Conservation (phyloP, 140 eudicot genomes). For the Bidens hawaiensis region DNA sequence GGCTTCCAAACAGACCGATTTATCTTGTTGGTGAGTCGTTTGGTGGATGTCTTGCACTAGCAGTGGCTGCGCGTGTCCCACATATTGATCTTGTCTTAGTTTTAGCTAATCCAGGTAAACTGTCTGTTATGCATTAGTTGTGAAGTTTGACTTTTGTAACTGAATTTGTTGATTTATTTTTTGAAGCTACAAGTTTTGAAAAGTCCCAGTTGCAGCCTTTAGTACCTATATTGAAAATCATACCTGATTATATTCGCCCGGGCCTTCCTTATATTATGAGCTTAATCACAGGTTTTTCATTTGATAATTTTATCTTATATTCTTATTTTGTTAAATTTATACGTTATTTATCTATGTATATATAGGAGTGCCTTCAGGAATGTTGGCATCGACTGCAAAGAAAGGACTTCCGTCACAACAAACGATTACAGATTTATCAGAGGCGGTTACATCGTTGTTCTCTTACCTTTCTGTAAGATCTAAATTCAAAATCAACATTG, state of each 20-base stretch:
- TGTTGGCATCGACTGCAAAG: slow-evolving; percentile 30
- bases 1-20: slow-evolving; percentile 52
- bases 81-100: slow-evolving; percentile 63
- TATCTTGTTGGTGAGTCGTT: slow-evolving; percentile 78
- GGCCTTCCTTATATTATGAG: slow-evolving; percentile 43
- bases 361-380: slow-evolving; percentile 43
- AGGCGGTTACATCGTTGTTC: slow-evolving; percentile 30
- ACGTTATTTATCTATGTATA: not conserved
- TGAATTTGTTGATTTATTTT: slow-evolving; percentile 1
- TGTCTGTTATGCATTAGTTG: not conserved
- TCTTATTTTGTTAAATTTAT: not conserved
- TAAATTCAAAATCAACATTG: slow-evolving; percentile 11
- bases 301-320: not conserved
- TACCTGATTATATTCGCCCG: slow-evolving; percentile 41
- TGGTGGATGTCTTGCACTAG: slow-evolving; percentile 79
- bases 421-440: slow-evolving; percentile 38
- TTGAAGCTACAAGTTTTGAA: slow-evolving; percentile 69
- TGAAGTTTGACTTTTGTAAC: not conserved
- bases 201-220: slow-evolving; percentile 51
- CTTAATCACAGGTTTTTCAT: slow-evolving; percentile 48
- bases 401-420: slow-evolving; percentile 46
- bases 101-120: slow-evolving; percentile 72
- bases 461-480: slow-evolving; percentile 55
- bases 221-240: slow-evolving; percentile 32
- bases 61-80: slow-evolving; percentile 68